phyloP scores from a whole-genome alignment of 495 filamentous ascomycete genomes.

The Astrocystis sublimbata region DNA sequence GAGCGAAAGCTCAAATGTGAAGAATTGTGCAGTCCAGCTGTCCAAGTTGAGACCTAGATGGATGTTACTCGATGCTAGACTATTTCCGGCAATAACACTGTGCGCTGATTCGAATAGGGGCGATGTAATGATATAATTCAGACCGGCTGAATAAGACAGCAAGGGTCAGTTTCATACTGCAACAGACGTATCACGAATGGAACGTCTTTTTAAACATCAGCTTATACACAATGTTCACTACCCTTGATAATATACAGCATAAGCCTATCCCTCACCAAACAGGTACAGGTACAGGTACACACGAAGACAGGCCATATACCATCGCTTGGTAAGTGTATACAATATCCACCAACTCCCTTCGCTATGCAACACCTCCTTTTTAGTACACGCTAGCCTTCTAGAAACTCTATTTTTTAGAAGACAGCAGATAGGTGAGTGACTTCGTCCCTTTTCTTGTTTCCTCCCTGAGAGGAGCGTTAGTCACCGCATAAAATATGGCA shows the following conservation, averaged over 20 bases:
- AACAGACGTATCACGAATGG: too few relatives aligned
- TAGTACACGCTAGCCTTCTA: too few relatives aligned
- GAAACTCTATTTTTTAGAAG: slow-evolving; percentile 12
- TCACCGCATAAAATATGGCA: too few relatives aligned
- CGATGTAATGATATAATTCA: not conserved
- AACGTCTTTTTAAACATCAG: too few relatives aligned
- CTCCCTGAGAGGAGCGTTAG: slow-evolving; percentile 24
- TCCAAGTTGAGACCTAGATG: too few relatives aligned
- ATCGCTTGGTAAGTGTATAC: slow-evolving; percentile 13
- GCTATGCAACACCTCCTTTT: slow-evolving; percentile 32
- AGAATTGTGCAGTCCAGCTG: too few relatives aligned
- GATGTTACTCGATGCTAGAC: too few relatives aligned
- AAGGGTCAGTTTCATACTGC: not conserved
- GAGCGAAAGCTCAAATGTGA: too few relatives aligned
- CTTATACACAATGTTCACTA: too few relatives aligned
- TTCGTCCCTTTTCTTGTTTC: slow-evolving; percentile 31
- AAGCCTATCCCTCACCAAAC: not conserved
- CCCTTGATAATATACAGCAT: not conserved
- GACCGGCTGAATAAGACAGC: not conserved
- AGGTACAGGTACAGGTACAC: too few relatives aligned
- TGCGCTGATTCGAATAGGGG: too few relatives aligned
- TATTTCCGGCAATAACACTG: too few relatives aligned
- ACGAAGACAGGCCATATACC: not conserved
- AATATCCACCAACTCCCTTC: slow-evolving; percentile 19
- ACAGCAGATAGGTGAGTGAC: slow-evolving; percentile 27